Conservation (phyloP, 2,329 filamentous ascomycete species). For the Rhynchosporium agropyri region DNA sequence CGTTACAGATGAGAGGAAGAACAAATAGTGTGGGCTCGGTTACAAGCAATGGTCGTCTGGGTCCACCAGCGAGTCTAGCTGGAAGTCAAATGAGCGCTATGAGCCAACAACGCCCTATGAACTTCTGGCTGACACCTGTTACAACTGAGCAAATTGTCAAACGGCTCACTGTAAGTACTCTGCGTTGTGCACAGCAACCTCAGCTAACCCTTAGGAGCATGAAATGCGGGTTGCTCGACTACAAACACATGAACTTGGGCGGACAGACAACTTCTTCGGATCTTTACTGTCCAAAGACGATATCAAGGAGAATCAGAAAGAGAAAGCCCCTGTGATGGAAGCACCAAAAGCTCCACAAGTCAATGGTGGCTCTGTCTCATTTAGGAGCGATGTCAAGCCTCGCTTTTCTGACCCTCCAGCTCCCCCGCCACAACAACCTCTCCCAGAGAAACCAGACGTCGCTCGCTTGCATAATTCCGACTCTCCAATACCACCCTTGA, state of each 20-base stretch:
- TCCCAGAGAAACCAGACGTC: slow-evolving; percentile 89
- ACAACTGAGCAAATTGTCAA: slow-evolving; percentile 96
- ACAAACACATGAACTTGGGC: slow-evolving; percentile 81
- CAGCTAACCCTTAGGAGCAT: slow-evolving; percentile 55
- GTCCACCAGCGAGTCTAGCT: slow-evolving; percentile 54
- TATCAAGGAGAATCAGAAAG: slow-evolving; percentile 59
- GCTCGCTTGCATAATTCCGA: slow-evolving; percentile 51
- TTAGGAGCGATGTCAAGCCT: slow-evolving; percentile 74
- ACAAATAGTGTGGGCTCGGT: slow-evolving; percentile 68
- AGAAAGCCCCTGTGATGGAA: slow-evolving; percentile 48
- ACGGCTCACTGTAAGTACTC: slow-evolving; percentile 47
- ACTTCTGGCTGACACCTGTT: slow-evolving; percentile 85
- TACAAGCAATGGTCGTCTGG: slow-evolving; percentile 60
- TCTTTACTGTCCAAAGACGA: slow-evolving; percentile 74
- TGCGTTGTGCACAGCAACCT: slow-evolving; percentile 13
- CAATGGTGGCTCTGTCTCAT: slow-evolving; percentile 50
- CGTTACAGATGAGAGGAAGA: slow-evolving; percentile 71
- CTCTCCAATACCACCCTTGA: slow-evolving; percentile 62
- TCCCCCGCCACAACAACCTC: slow-evolving; percentile 87
- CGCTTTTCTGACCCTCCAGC: slow-evolving; percentile 92
- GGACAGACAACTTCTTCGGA: slow-evolving; percentile 80
- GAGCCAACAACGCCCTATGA: slow-evolving; percentile 73
- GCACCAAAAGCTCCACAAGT: slow-evolving; percentile 50
- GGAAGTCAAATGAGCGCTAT: slow-evolving; percentile 58
- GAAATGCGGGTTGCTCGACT: slow-evolving; percentile 90